Conservation (phyloP, 1,139 yeast genomes). For the Kazachstania sp. region DNA sequence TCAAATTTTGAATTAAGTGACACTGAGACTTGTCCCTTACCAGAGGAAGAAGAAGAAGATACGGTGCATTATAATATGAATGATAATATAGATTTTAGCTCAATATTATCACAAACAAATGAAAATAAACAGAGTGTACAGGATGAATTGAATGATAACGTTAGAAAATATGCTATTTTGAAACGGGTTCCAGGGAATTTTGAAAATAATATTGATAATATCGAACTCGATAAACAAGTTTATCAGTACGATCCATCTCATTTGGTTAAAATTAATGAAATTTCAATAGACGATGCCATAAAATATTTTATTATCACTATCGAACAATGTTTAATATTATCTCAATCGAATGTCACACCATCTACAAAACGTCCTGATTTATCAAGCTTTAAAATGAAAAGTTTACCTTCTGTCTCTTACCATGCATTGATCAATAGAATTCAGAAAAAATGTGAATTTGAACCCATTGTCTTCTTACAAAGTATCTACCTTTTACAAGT, state of each 20-base stretch:
- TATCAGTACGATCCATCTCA: neutral
- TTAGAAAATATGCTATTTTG: conserved; percentile 1
- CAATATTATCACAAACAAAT: neutral
- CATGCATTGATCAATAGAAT: conserved; percentile 22
- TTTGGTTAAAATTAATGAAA: neutral
- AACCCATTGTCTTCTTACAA: conserved; percentile 22
- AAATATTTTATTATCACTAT: conserved; percentile 9
- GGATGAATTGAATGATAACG: neutral
- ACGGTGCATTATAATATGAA: neutral
- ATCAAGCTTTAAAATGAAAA: conserved; percentile 21
- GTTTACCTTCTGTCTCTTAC: conserved; percentile 23
- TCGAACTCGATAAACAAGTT: neutral
- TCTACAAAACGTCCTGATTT: neutral
- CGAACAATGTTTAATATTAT: conserved; percentile 2
- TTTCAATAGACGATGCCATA: conserved; percentile 9
- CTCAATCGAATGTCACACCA: neutral
- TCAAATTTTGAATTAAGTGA: conserved; percentile 24
- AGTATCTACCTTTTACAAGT: conserved; percentile 25
- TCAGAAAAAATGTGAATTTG: conserved; percentile 26
- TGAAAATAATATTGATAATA: neutral
- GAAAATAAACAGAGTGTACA: neutral
- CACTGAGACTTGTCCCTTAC: conserved; percentile 6
- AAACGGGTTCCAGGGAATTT: neutral
- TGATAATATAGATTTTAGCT: neutral
- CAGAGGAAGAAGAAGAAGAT: neutral